Evolutionary conservation across 225 moss, liverwort and hornwort species (phyloP), one percentile per base, ranked within the genome.

Genomic region (Climacium dendroides): DNA sequence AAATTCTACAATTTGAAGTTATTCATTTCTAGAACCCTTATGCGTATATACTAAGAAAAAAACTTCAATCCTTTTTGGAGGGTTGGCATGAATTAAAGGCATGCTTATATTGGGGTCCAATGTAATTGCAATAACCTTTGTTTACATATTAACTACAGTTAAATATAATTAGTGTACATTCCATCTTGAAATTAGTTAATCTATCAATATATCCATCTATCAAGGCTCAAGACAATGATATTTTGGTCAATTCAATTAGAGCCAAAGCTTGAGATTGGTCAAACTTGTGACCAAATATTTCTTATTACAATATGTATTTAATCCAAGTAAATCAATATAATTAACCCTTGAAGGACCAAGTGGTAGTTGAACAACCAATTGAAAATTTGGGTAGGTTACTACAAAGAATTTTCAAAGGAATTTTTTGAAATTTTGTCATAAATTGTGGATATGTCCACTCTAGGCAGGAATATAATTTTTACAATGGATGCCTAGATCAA

Each of bases 391-490:
- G 5, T 0, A 28, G 0, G 0, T 10, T 45, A 1, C 9, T 45
- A 29, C 10, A 17, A 45, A 29, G 3, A 43, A 43, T 71, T 43
- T 43, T 71, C 3, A 43, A 28, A 26, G 9, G 2, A 25, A 1
- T 5, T 41, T 71, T 37, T 26, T 43, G 5, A 28, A 70, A 70
- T 15, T 41, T 8, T 69, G 3, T 5, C 2, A 43, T 9, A 26
- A 71, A 6, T 2, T 43, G 3, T 28, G 3, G 9, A 71, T 11
- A 16, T 43, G 4, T 43, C 9, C 5, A 1, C 3, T 0, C 1
- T 5, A 26, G 10, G 2, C 2, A 43, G 0, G 6, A 28, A 0
- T 71, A 26, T 17, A 16, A 43, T 22, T 3, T 16, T 71, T 28
- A 71, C 2, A 3, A 43, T 43, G 9, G 16, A 1, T 71, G 15